These are phyloP conservation scores for Musa troglodytarum DNA, from an alignment of 176 grass and related monocot species.

Conservation along the genomic window DNA sequence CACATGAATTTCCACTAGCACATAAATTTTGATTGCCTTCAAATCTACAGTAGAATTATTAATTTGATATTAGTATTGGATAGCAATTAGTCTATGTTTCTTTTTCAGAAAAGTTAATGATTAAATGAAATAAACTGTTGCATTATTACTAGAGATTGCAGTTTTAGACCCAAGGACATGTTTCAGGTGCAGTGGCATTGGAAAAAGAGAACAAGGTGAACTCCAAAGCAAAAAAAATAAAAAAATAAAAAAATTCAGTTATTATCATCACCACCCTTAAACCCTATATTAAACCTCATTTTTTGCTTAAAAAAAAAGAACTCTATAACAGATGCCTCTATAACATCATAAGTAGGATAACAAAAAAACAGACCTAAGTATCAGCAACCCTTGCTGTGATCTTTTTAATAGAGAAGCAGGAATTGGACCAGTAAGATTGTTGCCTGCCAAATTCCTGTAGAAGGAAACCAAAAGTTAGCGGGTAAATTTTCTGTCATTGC, in stretches of 20 bases:
- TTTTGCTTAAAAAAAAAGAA: too few species aligned
- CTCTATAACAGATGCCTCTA: too few species aligned
- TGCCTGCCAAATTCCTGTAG: constrained; percentile 52
- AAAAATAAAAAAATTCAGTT: too few species aligned
- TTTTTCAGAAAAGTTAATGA: neutral
- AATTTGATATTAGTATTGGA: neutral
- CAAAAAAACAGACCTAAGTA: constrained; percentile 31
- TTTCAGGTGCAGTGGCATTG: too few species aligned
- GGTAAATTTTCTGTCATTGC: neutral
- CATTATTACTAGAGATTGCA: neutral
- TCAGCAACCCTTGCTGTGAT: constrained; percentile 38
- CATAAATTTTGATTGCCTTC: constrained; percentile 38
- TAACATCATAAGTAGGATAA: too few species aligned
- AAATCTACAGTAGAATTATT: constrained; percentile 15
- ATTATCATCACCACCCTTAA: too few species aligned
- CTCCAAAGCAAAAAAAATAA: too few species aligned
- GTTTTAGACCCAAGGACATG: too few species aligned
- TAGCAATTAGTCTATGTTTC: too few species aligned
- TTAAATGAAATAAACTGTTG: neutral
- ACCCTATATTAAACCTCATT: too few species aligned
- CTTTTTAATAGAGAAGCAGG: constrained; percentile 35
- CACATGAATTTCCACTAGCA: constrained; percentile 8
- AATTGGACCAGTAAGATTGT: constrained; percentile 38
- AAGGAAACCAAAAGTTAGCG: neutral
- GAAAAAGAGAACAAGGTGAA: too few species aligned